Evolutionary conservation across 768 basidiomycete species (phyloP), one percentile per base, ranked within the genome.

Genomic region (Amylocystis lapponica): DNA sequence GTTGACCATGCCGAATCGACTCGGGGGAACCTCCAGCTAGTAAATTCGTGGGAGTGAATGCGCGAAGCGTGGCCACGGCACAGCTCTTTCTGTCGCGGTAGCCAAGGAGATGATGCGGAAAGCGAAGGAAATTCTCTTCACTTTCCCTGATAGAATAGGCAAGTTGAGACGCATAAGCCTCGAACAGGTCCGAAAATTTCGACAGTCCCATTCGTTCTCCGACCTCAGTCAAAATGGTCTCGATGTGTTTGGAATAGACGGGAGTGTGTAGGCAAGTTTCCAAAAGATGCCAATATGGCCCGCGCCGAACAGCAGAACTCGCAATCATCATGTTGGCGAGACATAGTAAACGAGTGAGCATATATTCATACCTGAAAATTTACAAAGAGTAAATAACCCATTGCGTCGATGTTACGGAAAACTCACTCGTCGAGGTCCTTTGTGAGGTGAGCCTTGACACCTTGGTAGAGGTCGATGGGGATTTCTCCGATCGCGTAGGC

Each of bases 231-330:
- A 97, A 66, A 29, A 86, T 68, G 7, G 71, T 67, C 45, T 72
- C 63, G 32, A 76, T 65, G 42, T 69, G 64, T 10, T 30, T 23
- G 41, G 55, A 45, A 65, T 53, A 62, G 70, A 64, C 33, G 66
- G 66, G 51, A 57, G 48, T 71, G 62, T 49, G 68, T 49, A 67
- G 53, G 61, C 76, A 76, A 5, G 77, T 75, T 59, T 94, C 91
- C 46, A 97, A 66, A 37, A 98, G 59, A 61, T 95, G 85, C 81
- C 86, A 93, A 57, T 95, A 92, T 1, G 91, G 76, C 3, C 81
- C 86, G 13, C 89, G 79, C 21, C 94, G 75, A 17, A 85, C 75
- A 2, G 76, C 74, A 1, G 89, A 83, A 55, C 82, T 86, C 14
- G 79, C 74, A 30, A 96, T 74, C 74, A 89, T 82, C 49, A 83